A percentile compares a stretch with the other conserved stretches of the same genome.
Evolutionary conservation across 352 stramenopile genomes (phyloP).

Genomic region (Globisporangium echinulatum): DNA sequence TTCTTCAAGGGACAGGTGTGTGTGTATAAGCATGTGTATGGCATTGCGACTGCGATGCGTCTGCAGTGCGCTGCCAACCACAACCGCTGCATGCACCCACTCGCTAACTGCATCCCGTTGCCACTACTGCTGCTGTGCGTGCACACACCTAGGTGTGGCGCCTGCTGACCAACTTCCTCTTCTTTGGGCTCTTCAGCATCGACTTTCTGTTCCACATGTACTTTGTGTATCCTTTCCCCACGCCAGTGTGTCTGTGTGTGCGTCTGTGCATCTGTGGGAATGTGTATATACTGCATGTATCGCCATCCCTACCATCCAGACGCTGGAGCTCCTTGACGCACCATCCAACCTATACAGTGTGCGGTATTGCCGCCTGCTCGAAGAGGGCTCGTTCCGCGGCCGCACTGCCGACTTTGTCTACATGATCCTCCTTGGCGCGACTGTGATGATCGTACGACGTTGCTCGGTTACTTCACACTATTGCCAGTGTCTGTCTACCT

Average conservation of each 20-base stretch:
- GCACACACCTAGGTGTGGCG: slow-evolving; percentile 81
- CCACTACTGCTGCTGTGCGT: not conserved
- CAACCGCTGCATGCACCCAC: not conserved
- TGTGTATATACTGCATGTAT: not conserved
- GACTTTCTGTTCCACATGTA: slow-evolving; percentile 99
- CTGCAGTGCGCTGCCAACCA: too few species aligned
- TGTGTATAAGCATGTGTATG: not conserved
- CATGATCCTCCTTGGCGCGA: slow-evolving; percentile 96
- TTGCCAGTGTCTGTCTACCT: too few species aligned
- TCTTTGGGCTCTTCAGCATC: slow-evolving; percentile 98
- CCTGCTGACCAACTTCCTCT: slow-evolving; percentile 97
- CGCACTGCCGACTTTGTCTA: slow-evolving; percentile 96
- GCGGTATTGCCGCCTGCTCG: slow-evolving; percentile 94
- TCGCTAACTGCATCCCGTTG: too few species aligned
- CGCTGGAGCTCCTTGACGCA: not conserved
- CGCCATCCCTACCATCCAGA: not conserved
- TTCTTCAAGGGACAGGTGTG: slow-evolving; percentile 94
- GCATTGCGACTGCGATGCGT: too few species aligned
- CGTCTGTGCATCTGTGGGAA: not conserved
- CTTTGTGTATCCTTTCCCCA: slow-evolving; percentile 88
- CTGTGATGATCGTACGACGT: slow-evolving; percentile 88
- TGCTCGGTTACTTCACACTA: too few species aligned
- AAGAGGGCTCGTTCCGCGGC: slow-evolving; percentile 97
- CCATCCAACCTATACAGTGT: slow-evolving; percentile 34
- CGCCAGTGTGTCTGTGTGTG: slow-evolving; percentile 12